Conservation (phyloP, 2,329 filamentous ascomycete genomes). For the Fusarium sulawesiense region DNA sequence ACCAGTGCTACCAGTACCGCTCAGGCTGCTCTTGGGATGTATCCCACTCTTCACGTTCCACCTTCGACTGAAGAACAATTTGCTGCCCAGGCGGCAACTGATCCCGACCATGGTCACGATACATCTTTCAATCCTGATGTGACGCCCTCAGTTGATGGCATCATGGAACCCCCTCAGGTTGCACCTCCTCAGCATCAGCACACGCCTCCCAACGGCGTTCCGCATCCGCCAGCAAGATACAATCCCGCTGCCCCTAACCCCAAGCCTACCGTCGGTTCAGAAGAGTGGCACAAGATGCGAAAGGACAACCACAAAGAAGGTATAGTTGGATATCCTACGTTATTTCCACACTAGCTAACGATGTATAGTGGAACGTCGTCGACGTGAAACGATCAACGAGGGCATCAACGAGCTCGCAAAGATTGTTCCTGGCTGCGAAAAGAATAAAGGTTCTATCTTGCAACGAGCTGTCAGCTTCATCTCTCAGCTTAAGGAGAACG, state of each 20-base stretch:
- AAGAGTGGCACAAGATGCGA: constrained; percentile 97
- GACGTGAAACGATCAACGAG: constrained; percentile 98
- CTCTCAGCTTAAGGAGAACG: constrained; percentile 92
- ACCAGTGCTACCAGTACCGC: constrained; percentile 69
- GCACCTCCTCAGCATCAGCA: constrained; percentile 47
- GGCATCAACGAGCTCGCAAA: constrained; percentile 98
- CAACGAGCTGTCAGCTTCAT: constrained; percentile 96
- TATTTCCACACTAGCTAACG: constrained; percentile 39
- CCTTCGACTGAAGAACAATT: constrained; percentile 70
- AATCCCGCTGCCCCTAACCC: constrained; percentile 56
- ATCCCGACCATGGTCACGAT: constrained; percentile 51
- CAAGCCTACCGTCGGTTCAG: constrained; percentile 93
- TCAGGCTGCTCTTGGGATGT: constrained; percentile 69
- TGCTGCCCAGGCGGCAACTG: constrained; percentile 61
- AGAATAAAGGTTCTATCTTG: constrained; percentile 98
- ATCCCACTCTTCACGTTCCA: constrained; percentile 69
- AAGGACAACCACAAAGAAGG: constrained; percentile 99
- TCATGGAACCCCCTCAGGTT: constrained; percentile 46
- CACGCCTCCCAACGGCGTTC: constrained; percentile 56
- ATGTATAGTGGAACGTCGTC: constrained; percentile 85
- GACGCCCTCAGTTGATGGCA: constrained; percentile 47
- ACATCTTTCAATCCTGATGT: constrained; percentile 49
- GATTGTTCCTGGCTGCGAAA: constrained; percentile 97
- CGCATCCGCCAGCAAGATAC: constrained; percentile 50
- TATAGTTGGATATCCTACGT: constrained; percentile 56